These are phyloP conservation scores for Graphilbum sp. DNA, from an alignment of 2,329 filamentous ascomycete species.

Conservation along the genomic window DNA sequence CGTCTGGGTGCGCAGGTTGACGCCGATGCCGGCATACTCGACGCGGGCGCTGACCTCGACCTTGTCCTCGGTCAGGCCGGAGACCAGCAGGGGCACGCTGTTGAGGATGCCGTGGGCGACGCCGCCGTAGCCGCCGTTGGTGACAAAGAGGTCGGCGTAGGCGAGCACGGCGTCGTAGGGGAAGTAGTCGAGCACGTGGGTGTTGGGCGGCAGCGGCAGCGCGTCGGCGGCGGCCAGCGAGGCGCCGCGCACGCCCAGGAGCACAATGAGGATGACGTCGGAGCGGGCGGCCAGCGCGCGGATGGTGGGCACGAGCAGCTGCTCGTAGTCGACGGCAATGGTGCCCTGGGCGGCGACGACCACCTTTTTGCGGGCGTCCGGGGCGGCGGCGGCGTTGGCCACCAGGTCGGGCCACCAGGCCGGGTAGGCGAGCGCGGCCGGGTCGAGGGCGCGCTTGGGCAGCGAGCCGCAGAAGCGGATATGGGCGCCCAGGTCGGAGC, in stretches of 20 bases:
- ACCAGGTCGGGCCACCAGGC: constrained; percentile 27
- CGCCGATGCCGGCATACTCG: constrained; percentile 25
- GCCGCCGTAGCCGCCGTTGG: constrained; percentile 32
- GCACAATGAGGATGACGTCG: constrained; percentile 19
- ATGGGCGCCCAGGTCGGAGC: constrained; percentile 18
- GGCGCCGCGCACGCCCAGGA: constrained; percentile 8
- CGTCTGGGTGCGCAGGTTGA: constrained; percentile 23
- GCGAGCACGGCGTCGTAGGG: constrained; percentile 29
- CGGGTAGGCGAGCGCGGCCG: constrained; percentile 18
- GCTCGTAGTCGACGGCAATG: constrained; percentile 18
- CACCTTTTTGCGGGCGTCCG: constrained; percentile 17
- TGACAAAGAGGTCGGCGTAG: constrained; percentile 27
- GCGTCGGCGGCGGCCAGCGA: constrained; percentile 16
- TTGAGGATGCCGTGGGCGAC: constrained; percentile 26
- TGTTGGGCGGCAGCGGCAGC: no score
- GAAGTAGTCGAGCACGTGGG: constrained; percentile 29
- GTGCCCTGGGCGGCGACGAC: constrained; percentile 33
- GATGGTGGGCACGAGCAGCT: constrained; percentile 29
- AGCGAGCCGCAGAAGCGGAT: constrained; percentile 27
- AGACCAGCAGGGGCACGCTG: constrained; percentile 30
- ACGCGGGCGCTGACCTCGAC: constrained; percentile 23
- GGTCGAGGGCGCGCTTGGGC: constrained; percentile 15
- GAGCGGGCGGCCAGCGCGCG: constrained; percentile 21
- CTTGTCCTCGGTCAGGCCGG: constrained; percentile 25
- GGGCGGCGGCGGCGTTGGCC: neutral